Evolutionary conservation across 768 basidiomycete species (phyloP).

Genomic region (Tricholoma matsutake): DNA sequence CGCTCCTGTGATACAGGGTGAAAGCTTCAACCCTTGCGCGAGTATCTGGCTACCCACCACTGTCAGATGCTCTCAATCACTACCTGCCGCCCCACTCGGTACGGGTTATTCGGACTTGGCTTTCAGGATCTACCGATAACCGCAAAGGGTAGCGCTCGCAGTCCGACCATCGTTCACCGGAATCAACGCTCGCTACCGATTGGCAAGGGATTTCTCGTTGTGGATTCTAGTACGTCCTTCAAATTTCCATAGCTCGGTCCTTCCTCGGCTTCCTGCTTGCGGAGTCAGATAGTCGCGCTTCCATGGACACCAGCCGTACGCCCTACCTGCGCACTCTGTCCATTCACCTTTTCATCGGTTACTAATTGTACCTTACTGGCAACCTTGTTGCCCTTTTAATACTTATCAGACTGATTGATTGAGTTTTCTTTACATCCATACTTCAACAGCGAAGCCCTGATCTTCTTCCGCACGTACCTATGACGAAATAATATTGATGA

Average conservation of each 20-base stretch:
- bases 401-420: slow-evolving; percentile 6
- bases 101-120: background rate
- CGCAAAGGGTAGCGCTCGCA: too few species aligned
- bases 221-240: background rate
- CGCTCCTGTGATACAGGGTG: background rate
- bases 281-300: background rate
- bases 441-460: background rate
- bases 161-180: too few species aligned
- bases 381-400: background rate
- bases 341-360: background rate
- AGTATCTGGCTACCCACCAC: background rate
- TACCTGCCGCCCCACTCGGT: background rate
- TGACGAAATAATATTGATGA: background rate
- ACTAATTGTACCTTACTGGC: slow-evolving; percentile 2
- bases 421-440: background rate
- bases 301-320: background rate
- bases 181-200: background rate
- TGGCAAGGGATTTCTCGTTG: background rate
- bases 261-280: background rate
- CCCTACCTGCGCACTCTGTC: background rate
- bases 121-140: background rate
- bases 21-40: background rate
- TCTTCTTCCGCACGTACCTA: slow-evolving; percentile 5
- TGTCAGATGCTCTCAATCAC: background rate
- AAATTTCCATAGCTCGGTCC: background rate